Percentiles rank a stretch among this genome's conserved stretches.
Conservation (phyloP, 148 eudicot species). For the Polygonum maritimum region DNA sequence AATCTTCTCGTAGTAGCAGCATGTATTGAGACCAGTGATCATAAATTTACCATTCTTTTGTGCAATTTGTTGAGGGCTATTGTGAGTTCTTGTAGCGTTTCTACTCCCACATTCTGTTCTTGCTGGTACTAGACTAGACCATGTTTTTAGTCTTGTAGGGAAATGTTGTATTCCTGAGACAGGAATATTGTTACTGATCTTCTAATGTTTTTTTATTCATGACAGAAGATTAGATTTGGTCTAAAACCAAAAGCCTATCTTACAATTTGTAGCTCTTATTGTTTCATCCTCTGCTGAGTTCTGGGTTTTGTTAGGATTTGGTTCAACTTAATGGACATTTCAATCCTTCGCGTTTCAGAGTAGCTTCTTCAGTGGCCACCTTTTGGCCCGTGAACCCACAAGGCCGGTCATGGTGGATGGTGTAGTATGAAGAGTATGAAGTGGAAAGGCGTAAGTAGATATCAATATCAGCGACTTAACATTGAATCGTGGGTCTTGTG, state of each 20-base stretch:
- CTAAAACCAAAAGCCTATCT: background rate
- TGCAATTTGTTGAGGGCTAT: too few relatives aligned
- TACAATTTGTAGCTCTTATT: background rate
- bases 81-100: too few relatives aligned
- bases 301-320: too few relatives aligned
- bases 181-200: background rate
- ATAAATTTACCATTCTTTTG: background rate
- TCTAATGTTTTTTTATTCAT: background rate
- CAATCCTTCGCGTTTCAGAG: too few relatives aligned
- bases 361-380: too few relatives aligned
- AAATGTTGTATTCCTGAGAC: conserved; percentile 1
- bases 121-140: background rate
- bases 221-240: background rate
- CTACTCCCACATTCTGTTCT: conserved; percentile 1
- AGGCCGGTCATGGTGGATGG: too few relatives aligned
- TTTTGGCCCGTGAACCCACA: too few relatives aligned
- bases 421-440: too few relatives aligned
- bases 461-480: too few relatives aligned
- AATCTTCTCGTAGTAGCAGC: background rate
- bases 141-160: conserved; percentile 4
- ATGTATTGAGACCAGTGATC: background rate
- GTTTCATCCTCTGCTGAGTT: background rate
- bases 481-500: too few relatives aligned
- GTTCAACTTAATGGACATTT: too few relatives aligned
- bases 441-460: too few relatives aligned